A percentile compares a stretch with the other conserved stretches of the same genome.
These are phyloP conservation scores for Ochromonas danica DNA, from an alignment of 108 stramenopile genomes.

Conservation along the genomic window DNA sequence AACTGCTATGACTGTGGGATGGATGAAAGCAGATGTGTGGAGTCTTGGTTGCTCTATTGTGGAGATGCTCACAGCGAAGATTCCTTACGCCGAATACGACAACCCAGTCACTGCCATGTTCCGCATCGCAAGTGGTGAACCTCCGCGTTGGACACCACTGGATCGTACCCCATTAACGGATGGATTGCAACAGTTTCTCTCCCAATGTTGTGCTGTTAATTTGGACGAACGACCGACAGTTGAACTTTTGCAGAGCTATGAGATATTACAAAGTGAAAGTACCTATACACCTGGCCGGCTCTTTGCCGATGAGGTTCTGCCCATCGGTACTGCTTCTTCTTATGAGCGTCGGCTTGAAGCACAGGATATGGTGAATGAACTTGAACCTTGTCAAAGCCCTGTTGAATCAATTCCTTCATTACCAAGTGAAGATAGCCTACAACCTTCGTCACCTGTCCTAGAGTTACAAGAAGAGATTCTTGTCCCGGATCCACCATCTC, in stretches of 20 bases:
- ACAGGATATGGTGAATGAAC: too few relatives aligned
- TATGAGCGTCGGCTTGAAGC: too few relatives aligned
- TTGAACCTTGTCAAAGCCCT: too few relatives aligned
- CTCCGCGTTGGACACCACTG: too few relatives aligned
- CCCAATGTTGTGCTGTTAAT: neutral
- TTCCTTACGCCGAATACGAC: constrained; percentile 54
- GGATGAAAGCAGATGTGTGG: constrained; percentile 66
- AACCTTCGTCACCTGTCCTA: too few relatives aligned
- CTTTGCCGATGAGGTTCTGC: too few relatives aligned
- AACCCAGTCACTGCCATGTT: constrained; percentile 58
- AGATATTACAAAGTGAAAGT: neutral
- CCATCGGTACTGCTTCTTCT: too few relatives aligned
- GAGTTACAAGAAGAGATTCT: too few relatives aligned
- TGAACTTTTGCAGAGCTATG: neutral
- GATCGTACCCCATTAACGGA: neutral
- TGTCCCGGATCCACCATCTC: too few relatives aligned
- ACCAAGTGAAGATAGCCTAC: too few relatives aligned
- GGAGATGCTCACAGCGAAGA: constrained; percentile 64
- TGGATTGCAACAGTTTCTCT: neutral
- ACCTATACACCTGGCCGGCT: too few relatives aligned
- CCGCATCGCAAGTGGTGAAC: constrained; percentile 48
- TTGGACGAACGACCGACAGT: neutral
- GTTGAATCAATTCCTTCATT: too few relatives aligned
- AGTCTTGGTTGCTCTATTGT: constrained; percentile 66
- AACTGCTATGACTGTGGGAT: constrained; percentile 37